Base-by-base conservation (phyloP, 2,329 filamentous ascomycete genomes). In the Calonectria pauciramosa region DNA sequence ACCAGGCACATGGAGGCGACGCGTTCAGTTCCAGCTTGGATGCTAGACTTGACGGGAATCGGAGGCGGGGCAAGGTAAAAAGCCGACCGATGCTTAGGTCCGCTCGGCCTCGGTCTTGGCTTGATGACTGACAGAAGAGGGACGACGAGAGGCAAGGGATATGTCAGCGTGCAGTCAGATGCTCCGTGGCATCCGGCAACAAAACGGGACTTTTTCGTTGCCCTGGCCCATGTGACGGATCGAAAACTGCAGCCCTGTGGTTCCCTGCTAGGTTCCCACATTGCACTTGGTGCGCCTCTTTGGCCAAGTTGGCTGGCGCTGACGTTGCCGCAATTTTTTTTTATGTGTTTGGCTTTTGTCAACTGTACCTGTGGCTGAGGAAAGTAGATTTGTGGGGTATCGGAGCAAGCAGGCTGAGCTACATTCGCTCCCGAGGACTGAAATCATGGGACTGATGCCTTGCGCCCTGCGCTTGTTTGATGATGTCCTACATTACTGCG, bases 171-270 rank as follows among this genome's bases (percentile, higher is more conserved):
- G 70, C 69, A 30, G 73, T 73, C 76, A 75, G 75, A 49, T 71
- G 64, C 75, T 79, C 80, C 80, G 81, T 74, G 38, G 73, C 75
- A 82, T 82, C 81, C 80, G 81, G 70, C 63, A 70, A 26, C 74
- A 65, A 76, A 68, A 82, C 81, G 80, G 80, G 54, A 74, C 73
- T 80, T 82, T 82, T 80, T 82, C 81, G 81, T 82, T 56, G 64
- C 69, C 66, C 34, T 56, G 51, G 70, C 70, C 72, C 80, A 81
- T 79, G 76, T 82, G 80, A 82, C 72, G 66, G 79, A 72, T 47
- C 71, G 73, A 79, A 74, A 79, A 80, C 73, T 76, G 75, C 78
- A 80, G 80, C 79, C 79, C 70, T 79, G 80, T 71, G 70, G 72
- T 70, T 74, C 72, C 76, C 68, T 52, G 13, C 71, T 26, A 64